These are phyloP conservation scores for Triangularia verruculosa DNA, from an alignment of 2,329 filamentous ascomycete genomes.

Conservation along the genomic window DNA sequence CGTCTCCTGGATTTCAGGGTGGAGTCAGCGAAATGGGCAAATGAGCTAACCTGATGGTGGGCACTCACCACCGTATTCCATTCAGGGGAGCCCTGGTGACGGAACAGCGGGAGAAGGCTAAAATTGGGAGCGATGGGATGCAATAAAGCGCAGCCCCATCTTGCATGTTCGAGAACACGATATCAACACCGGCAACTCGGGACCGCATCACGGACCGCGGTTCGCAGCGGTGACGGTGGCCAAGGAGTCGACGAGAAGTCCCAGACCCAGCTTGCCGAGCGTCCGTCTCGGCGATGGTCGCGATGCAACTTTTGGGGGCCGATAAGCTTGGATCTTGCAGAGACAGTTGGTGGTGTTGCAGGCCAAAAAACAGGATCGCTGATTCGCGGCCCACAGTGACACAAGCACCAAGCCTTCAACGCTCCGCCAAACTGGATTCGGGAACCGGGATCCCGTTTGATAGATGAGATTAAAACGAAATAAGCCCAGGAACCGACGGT, in stretches of 20 bases:
- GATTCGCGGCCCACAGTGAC: conserved; percentile 5
- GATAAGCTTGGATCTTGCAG: not conserved
- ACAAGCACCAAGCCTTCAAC: conserved; percentile 2
- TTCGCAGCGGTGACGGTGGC: not conserved
- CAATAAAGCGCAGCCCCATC: not conserved
- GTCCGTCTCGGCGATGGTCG: conserved; percentile 1
- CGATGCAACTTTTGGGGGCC: not conserved
- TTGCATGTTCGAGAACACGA: not conserved
- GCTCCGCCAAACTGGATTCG: not conserved
- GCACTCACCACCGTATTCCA: not conserved
- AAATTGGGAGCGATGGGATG: conserved; percentile 10
- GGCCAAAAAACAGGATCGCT: conserved; percentile 8
- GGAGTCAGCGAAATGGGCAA: not conserved
- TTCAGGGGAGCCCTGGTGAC: not conserved
- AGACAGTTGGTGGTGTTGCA: not conserved
- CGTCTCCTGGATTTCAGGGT: not conserved
- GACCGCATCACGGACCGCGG: not conserved
- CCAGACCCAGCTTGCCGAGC: not conserved
- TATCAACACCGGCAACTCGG: not conserved
- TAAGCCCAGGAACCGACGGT: conserved; percentile 9
- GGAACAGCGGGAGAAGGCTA: conserved; percentile 5
- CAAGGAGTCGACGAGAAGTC: no score
- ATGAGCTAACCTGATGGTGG: conserved; percentile 2
- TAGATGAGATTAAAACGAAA: conserved; percentile 15
- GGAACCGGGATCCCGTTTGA: conserved; percentile 12